Evolutionary conservation across 1,139 yeast species (phyloP).

Genomic region (Martiniozyma asiatica): DNA sequence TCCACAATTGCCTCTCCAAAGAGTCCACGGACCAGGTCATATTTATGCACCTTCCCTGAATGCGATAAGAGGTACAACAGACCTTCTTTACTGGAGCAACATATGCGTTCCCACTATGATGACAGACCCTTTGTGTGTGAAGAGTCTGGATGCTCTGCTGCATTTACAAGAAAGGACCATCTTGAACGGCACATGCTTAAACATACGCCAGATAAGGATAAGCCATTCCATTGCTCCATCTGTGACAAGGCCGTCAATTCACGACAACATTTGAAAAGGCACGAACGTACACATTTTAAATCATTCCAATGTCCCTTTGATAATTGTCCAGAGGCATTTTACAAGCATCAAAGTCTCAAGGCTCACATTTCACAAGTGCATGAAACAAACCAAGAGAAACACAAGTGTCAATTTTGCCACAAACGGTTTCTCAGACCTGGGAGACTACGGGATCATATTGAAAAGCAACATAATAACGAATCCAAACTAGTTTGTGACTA

Average conservation of each 20-base stretch:
- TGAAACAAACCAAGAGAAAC: slow-evolving; percentile 26
- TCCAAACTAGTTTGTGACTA: slow-evolving; percentile 53
- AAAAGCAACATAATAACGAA: slow-evolving; percentile 44
- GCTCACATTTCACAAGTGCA: slow-evolving; percentile 63
- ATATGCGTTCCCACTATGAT: slow-evolving; percentile 65
- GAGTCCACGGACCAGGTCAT: background rate
- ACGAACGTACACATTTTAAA: slow-evolving; percentile 59
- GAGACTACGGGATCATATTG: slow-evolving; percentile 48
- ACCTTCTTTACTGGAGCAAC: slow-evolving; percentile 79
- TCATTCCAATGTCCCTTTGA: slow-evolving; percentile 53
- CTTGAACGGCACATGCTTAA: slow-evolving; percentile 61
- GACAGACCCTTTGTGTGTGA: slow-evolving; percentile 66
- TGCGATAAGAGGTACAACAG: slow-evolving; percentile 71
- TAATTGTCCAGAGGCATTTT: slow-evolving; percentile 55
- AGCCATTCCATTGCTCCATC: slow-evolving; percentile 62
- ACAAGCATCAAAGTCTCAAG: slow-evolving; percentile 67
- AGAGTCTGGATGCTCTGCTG: slow-evolving; percentile 39
- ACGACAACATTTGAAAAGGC: slow-evolving; percentile 71
- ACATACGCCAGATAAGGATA: slow-evolving; percentile 41
- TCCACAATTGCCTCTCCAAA: slow-evolving; percentile 11
- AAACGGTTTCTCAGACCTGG: slow-evolving; percentile 51
- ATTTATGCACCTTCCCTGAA: slow-evolving; percentile 42
- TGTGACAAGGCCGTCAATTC: slow-evolving; percentile 84
- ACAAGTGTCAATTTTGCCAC: slow-evolving; percentile 47
- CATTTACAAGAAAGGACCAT: slow-evolving; percentile 70